A percentile compares a stretch with the other conserved stretches of the same genome.
Conservation (phyloP, 1,284 basidiomycete species). For the Xerocomus minutiporus region DNA sequence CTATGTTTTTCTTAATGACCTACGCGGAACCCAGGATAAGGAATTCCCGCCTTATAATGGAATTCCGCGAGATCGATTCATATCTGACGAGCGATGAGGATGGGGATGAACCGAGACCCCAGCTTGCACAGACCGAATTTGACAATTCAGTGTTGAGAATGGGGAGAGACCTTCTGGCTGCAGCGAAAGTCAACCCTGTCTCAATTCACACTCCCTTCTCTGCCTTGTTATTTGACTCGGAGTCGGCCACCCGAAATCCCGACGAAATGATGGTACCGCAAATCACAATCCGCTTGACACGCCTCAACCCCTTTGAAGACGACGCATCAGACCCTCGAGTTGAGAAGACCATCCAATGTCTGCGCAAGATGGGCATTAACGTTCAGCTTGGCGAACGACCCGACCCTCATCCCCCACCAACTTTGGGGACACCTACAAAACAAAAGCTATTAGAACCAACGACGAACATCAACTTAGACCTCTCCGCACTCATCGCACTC, state of each 20-base stretch:
- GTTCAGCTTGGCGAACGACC: constrained; percentile 63
- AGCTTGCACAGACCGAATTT: constrained; percentile 48
- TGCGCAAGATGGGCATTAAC: constrained; percentile 60
- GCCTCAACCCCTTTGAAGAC: constrained; percentile 49
- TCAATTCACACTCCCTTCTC: constrained; percentile 14
- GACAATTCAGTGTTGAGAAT: constrained; percentile 70
- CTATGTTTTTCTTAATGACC: not conserved
- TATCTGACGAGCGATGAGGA: constrained; percentile 70
- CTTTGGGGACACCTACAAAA: constrained; percentile 16
- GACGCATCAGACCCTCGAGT: constrained; percentile 53
- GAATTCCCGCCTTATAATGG: constrained; percentile 67
- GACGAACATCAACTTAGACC: constrained; percentile 66
- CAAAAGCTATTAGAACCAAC: constrained; percentile 42
- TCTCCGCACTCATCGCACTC: constrained; percentile 77
- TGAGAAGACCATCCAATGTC: constrained; percentile 48
- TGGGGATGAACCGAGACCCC: constrained; percentile 37
- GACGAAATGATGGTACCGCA: constrained; percentile 28
- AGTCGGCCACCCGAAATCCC: not conserved
- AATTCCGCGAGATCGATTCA: constrained; percentile 78
- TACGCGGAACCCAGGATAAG: constrained; percentile 51
- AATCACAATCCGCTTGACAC: constrained; percentile 64
- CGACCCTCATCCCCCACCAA: constrained; percentile 23
- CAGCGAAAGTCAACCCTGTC: constrained; percentile 52
- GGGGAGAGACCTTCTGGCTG: constrained; percentile 56
- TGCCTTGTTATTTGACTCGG: constrained; percentile 7